Conservation (phyloP, 768 basidiomycete species). For the Kwoniella heveanensis region DNA sequence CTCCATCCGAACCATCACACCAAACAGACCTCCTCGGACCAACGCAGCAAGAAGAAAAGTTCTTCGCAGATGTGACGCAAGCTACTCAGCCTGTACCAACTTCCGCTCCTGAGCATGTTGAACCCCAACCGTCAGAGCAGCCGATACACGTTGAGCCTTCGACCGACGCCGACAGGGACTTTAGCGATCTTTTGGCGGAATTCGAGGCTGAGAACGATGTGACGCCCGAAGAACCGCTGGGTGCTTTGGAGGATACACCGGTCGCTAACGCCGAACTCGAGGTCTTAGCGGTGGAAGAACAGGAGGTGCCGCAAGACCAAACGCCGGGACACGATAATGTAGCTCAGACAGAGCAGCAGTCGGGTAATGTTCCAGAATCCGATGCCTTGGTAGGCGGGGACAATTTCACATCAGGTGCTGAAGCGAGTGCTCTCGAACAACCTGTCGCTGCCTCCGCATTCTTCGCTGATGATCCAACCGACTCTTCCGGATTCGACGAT, state of each 20-base stretch:
- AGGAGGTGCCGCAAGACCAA: too few species aligned
- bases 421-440: conserved; percentile 1
- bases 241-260: conserved; percentile 12
- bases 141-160: neutral
- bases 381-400: neutral
- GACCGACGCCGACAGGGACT: conserved; percentile 26
- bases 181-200: conserved; percentile 40
- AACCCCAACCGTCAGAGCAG: conserved; percentile 13
- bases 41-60: conserved; percentile 1
- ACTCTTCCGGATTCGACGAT: conserved; percentile 24
- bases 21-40: neutral
- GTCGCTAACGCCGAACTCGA: neutral
- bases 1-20: neutral
- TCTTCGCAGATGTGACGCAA: conserved; percentile 12
- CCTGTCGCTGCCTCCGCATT: conserved; percentile 19
- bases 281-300: neutral
- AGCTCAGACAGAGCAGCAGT: neutral
- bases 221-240: neutral
- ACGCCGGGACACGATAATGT: neutral
- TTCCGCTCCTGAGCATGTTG: conserved; percentile 3
- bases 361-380: neutral
- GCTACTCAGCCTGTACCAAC: neutral
- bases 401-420: too few species aligned
- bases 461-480: conserved; percentile 28
- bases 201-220: conserved; percentile 31